A percentile compares a stretch with the other conserved stretches of the same genome.
phyloP scores from a whole-genome alignment of 2,329 filamentous ascomycete genomes.

The Exophiala alcalophila region DNA sequence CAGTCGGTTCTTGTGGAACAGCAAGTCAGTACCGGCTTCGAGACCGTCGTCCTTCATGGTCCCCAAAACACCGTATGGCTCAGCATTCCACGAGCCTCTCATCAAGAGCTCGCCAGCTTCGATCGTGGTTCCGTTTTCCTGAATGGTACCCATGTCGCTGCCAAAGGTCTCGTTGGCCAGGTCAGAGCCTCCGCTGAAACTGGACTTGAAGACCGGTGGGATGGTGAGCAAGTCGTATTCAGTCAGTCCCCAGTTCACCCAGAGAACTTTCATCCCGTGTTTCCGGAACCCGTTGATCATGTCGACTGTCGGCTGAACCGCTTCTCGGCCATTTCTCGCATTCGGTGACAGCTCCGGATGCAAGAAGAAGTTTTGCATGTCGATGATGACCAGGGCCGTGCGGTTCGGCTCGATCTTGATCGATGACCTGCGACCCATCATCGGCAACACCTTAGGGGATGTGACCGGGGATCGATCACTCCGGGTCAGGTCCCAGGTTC shows the following conservation, averaged over 20 bases:
- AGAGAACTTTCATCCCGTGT: conserved; percentile 49
- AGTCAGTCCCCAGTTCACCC: conserved; percentile 57
- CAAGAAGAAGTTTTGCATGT: conserved; percentile 55
- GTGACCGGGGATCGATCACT: conserved; percentile 32
- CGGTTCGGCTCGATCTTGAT: conserved; percentile 41
- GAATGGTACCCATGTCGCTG: conserved; percentile 14
- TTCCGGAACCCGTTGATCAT: conserved; percentile 47
- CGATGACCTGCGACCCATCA: conserved; percentile 29
- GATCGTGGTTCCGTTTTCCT: conserved; percentile 18
- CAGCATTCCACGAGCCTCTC: conserved; percentile 54
- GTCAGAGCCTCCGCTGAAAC: conserved; percentile 43
- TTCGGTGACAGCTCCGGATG: conserved; percentile 42
- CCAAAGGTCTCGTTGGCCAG: conserved; percentile 23
- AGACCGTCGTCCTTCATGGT: conserved; percentile 44
- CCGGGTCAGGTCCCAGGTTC: conserved; percentile 34
- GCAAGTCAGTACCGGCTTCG: conserved; percentile 43
- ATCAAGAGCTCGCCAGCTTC: conserved; percentile 44
- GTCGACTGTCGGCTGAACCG: conserved; percentile 37
- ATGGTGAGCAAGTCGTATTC: conserved; percentile 49
- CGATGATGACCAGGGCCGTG: conserved; percentile 50
- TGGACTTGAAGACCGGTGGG: conserved; percentile 48
- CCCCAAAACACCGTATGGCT: conserved; percentile 44
- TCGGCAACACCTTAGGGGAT: conserved; percentile 27
- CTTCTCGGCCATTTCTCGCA: conserved; percentile 41
- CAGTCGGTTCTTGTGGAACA: conserved; percentile 56